Conservation (phyloP, 2,329 filamentous ascomycete genomes). For the Diaporthe aspalathi region DNA sequence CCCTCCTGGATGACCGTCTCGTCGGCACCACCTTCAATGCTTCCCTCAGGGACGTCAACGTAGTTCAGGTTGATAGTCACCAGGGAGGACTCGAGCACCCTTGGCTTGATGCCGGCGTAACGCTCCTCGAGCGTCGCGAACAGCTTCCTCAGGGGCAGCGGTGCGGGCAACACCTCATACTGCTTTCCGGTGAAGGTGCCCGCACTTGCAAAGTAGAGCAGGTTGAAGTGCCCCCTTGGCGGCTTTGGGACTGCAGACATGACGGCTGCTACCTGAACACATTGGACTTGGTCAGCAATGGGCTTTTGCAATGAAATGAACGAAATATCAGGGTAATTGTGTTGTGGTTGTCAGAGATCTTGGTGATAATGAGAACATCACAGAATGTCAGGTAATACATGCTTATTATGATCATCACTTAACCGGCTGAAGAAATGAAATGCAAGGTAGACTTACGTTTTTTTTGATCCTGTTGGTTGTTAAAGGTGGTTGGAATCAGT, state of each 20-base stretch:
- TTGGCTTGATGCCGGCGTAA: slow-evolving; percentile 76
- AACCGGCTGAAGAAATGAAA: slow-evolving; percentile 32
- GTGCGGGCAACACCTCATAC: slow-evolving; percentile 73
- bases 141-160: slow-evolving; percentile 70
- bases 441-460: slow-evolving; percentile 48
- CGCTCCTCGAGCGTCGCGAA: slow-evolving; percentile 75
- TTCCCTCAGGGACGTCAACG: slow-evolving; percentile 72
- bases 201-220: slow-evolving; percentile 86
- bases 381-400: slow-evolving; percentile 58
- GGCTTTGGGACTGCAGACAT: slow-evolving; percentile 54
- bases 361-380: slow-evolving; percentile 72
- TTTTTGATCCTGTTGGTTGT: not conserved
- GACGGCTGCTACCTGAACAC: slow-evolving; percentile 28
- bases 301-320: slow-evolving; percentile 30
- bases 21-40: slow-evolving; percentile 52
- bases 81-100: slow-evolving; percentile 77
- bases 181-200: slow-evolving; percentile 77
- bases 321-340: slow-evolving; percentile 28
- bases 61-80: slow-evolving; percentile 86
- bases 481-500: not conserved
- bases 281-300: slow-evolving; percentile 42
- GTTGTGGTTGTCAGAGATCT: slow-evolving; percentile 71
- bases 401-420: slow-evolving; percentile 51
- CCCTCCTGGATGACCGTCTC: slow-evolving; percentile 71
- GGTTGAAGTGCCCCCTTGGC: slow-evolving; percentile 75